Percentiles rank a stretch among this genome's conserved stretches.
Evolutionary conservation across 2,329 filamentous ascomycete genomes (phyloP).

Genomic region (Sporothrix dimorphospora): DNA sequence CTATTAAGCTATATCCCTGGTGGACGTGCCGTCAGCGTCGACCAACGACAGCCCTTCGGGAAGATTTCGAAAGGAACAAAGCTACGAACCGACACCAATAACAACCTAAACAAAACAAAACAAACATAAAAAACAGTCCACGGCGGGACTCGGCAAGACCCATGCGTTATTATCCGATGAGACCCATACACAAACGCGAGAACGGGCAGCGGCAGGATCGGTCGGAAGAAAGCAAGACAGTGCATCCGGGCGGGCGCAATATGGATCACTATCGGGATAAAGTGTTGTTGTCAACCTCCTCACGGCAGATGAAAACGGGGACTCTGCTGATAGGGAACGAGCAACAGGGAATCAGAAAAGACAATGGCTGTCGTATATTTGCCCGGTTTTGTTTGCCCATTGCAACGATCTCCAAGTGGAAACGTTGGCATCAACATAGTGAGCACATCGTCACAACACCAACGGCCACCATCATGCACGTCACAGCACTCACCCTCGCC

Average conservation of each 20-base stretch:
- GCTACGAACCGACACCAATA: neutral
- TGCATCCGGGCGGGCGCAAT: constrained; percentile 4
- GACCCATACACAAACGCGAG: neutral
- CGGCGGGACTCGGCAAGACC: neutral
- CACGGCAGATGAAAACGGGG: neutral
- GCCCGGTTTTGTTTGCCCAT: neutral
- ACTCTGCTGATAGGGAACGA: neutral
- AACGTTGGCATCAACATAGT: neutral
- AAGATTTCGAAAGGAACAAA: too few species aligned
- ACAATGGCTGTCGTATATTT: neutral
- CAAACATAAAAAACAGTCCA: neutral
- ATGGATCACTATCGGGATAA: constrained; percentile 7
- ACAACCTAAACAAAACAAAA: neutral
- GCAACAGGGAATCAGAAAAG: neutral
- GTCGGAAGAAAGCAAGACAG: neutral
- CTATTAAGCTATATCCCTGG: too few species aligned
- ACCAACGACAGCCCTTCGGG: too few species aligned
- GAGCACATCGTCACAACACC: neutral
- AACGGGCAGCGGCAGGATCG: neutral
- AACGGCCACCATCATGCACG: neutral
- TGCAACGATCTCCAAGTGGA: too few species aligned
- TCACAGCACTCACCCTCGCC: constrained; percentile 22
- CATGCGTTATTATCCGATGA: neutral
- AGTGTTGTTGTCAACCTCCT: neutral
- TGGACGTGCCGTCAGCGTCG: too few species aligned